Conservation (phyloP, 2,329 filamentous ascomycete genomes). For the Calonectria ilicicola region DNA sequence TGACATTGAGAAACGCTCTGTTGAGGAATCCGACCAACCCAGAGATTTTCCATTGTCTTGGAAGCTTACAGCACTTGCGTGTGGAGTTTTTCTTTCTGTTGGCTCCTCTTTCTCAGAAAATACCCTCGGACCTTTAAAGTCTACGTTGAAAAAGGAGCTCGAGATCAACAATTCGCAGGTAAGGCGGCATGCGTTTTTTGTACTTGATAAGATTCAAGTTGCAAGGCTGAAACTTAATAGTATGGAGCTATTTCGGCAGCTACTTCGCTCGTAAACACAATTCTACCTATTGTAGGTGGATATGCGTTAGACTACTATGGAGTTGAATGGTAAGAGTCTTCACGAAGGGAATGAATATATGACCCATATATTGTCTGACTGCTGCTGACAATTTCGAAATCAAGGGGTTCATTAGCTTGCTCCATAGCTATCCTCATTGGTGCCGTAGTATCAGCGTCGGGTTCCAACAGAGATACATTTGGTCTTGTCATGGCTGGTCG, state of each 20-base stretch:
- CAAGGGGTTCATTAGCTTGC: constrained; percentile 38
- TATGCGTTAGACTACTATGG: constrained; percentile 42
- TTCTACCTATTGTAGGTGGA: constrained; percentile 42
- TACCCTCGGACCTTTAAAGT: constrained; percentile 40
- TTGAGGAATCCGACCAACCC: neutral
- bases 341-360: too few relatives aligned
- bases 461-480: constrained; percentile 37
- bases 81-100: constrained; percentile 39
- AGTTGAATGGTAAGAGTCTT: constrained; percentile 35
- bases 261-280: constrained; percentile 40
- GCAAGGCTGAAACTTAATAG: neutral
- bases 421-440: constrained; percentile 39
- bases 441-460: constrained; percentile 37
- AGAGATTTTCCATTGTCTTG: constrained; percentile 38
- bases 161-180: constrained; percentile 37
- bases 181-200: neutral
- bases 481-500: constrained; percentile 35
- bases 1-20: neutral
- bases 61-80: constrained; percentile 37
- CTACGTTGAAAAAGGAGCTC: constrained; percentile 34
- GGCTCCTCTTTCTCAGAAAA: constrained; percentile 43
- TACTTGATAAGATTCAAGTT: too few relatives aligned
- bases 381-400: neutral
- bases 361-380: too few relatives aligned
- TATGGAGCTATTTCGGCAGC: constrained; percentile 41